These are phyloP conservation scores for Aristolochia contorta DNA, from an alignment of 164 flowering plant species.

Conservation along the genomic window DNA sequence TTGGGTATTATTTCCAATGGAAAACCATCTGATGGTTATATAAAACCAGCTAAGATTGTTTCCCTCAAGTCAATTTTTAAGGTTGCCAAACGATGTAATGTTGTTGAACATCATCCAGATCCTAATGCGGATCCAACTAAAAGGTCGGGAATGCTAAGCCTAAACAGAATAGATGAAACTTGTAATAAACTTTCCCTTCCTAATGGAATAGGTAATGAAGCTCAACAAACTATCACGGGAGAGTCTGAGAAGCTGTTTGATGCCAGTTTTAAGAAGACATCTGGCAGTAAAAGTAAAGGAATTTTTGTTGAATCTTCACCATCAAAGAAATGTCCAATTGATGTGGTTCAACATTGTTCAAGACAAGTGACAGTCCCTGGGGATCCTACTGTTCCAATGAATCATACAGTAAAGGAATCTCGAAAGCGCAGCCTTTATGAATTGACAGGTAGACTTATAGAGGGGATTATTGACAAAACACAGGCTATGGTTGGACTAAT, in stretches of 20 bases:
- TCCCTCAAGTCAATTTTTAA: constrained; percentile 39
- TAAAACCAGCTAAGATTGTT: constrained; percentile 38
- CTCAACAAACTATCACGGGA: neutral
- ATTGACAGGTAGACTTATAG: constrained; percentile 25
- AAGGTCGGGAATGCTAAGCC: constrained; percentile 12
- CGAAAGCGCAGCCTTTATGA: constrained; percentile 51
- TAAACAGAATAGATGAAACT: constrained; percentile 5
- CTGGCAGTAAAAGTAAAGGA: neutral
- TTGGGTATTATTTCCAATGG: constrained; percentile 47
- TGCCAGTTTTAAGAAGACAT: neutral
- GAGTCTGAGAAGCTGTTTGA: neutral
- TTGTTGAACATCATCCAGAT: constrained; percentile 10
- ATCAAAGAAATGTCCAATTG: neutral
- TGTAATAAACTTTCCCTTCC: constrained; percentile 4
- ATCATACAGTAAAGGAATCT: constrained; percentile 27
- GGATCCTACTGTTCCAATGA: constrained; percentile 9
- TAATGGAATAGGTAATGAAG: constrained; percentile 8
- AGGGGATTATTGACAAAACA: too few species aligned
- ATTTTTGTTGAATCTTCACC: neutral
- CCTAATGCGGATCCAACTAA: constrained; percentile 5
- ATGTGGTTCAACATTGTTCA: neutral
- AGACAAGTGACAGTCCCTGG: neutral
- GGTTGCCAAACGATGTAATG: constrained; percentile 22
- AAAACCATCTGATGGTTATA: constrained; percentile 13
- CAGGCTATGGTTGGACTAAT: too few species aligned